Evolutionary conservation across 352 stramenopile species (phyloP).

Genomic region (Pythium sukuiense): DNA sequence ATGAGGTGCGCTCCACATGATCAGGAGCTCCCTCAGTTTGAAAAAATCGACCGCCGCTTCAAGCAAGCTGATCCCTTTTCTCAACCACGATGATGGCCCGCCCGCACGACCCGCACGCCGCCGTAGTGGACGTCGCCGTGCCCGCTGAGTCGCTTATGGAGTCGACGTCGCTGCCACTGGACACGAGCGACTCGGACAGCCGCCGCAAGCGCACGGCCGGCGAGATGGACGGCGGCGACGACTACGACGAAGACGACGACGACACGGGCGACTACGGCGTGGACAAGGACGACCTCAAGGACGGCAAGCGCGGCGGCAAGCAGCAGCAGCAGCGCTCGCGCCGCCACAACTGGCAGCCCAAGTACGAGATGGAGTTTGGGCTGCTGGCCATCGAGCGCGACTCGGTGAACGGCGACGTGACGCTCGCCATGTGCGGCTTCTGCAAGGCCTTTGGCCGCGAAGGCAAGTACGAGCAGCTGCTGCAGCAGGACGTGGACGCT

Average conservation of each 20-base stretch:
- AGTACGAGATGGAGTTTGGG: constrained; percentile 85
- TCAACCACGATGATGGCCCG: constrained; percentile 10
- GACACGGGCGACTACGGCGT: constrained; percentile 34
- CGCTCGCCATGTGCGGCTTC: constrained; percentile 81
- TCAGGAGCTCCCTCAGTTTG: constrained; percentile 10
- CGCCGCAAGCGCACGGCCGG: constrained; percentile 36
- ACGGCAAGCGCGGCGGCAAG: constrained; percentile 34
- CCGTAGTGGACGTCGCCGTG: not conserved
- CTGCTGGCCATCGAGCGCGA: constrained; percentile 72
- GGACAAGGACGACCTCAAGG: constrained; percentile 28
- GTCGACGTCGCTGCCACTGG: constrained; percentile 38
- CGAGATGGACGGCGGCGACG: constrained; percentile 35
- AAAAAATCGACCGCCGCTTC: constrained; percentile 1
- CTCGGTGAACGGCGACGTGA: constrained; percentile 59
- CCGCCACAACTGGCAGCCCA: constrained; percentile 77
- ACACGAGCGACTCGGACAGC: constrained; percentile 29
- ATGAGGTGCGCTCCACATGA: constrained; percentile 21
- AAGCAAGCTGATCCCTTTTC: not conserved
- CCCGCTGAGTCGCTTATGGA: constrained; percentile 38
- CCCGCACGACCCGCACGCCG: constrained; percentile 5
- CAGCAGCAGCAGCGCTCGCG: constrained; percentile 38
- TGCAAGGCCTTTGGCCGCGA: constrained; percentile 85
- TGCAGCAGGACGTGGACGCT: constrained; percentile 47
- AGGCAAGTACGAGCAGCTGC: constrained; percentile 69
- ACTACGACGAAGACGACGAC: constrained; percentile 50